Conservation (phyloP, 495 filamentous ascomycete genomes). For the Pyrenula aspistea region DNA sequence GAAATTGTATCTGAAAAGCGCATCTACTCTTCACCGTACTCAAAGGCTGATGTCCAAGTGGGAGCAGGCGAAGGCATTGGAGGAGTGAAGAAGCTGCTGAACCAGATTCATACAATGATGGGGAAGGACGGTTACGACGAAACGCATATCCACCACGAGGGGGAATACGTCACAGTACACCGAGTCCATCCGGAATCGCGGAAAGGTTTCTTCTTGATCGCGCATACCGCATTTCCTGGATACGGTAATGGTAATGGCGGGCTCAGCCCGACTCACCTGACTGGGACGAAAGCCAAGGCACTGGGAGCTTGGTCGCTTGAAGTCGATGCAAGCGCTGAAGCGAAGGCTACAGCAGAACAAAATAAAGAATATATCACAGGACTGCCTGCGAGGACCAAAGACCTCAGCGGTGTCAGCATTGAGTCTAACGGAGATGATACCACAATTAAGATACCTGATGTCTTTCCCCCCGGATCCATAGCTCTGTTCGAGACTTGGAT, state of each 20-base stretch:
- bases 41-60: conserved; percentile 43
- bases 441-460: conserved; percentile 66
- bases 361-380: conserved; percentile 66
- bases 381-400: conserved; percentile 65
- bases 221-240: conserved; percentile 87
- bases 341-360: conserved; percentile 45
- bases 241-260: conserved; percentile 68
- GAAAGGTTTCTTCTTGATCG: conserved; percentile 87
- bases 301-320: conserved; percentile 84
- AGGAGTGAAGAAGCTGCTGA: conserved; percentile 78
- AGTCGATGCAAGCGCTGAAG: conserved; percentile 57
- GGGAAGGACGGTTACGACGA: conserved; percentile 87
- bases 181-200: conserved; percentile 81
- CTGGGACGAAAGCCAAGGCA: conserved; percentile 60
- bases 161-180: conserved; percentile 92
- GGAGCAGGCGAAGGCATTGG: conserved; percentile 70
- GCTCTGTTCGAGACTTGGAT: conserved; percentile 95
- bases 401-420: conserved; percentile 56
- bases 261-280: conserved; percentile 64
- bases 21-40: conserved; percentile 63
- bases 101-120: conserved; percentile 87
- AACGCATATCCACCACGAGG: conserved; percentile 92
- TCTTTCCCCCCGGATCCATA: conserved; percentile 85
- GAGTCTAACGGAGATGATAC: conserved; percentile 58
- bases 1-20: conserved; percentile 84